Base-by-base conservation (phyloP, 2,329 filamentous ascomycete species). In the Ilyonectria sp. region DNA sequence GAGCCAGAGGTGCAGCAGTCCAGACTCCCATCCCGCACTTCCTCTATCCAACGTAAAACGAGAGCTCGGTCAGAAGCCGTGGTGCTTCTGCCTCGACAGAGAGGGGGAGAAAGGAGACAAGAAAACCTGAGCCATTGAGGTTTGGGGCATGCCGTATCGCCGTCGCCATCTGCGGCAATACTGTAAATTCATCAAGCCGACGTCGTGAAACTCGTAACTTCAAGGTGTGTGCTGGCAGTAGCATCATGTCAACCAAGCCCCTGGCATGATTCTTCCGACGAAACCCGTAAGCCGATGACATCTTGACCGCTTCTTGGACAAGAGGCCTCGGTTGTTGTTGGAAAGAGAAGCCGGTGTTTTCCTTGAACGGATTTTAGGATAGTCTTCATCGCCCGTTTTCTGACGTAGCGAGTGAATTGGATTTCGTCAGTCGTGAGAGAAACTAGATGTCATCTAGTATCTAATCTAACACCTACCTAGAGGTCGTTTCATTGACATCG, bases 11-110 rank as follows among this genome's bases (percentile, higher is more conserved):
- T 19, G 49, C 19, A 29, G n/a, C 35, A 26, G 57, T 43, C 43
- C 26, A 55, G 46, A 44, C 46, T 60, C 23, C 6, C 11, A 43
- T 44, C 53, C 21, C 6, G 31, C 43, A 31, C 55, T 64, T 40
- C 54, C 44, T 33, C 47, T n/a, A 63, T 67, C 35, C 15, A 21
- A n/a, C 31, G 26, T 8, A 47, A 7, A 43, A 40, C 21, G 23
- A 6, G 4, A 17, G 60, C 64, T 67, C 65, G 56, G 61, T 40
- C 43, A 67, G 65, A 60, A 56, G 60, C 60, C 50, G 60, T 46
- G 55, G 23, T 6, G 6, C 21, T 19, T 33, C n/a, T 31, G 35
- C 13, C 19, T 31, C 3, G 19, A 23, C 35, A 31, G 60, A 55
- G 65, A 62, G 55, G 56, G 60, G 55, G 49, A 21, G 47, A 53